Evolutionary conservation across 2,329 filamentous ascomycete genomes (phyloP).

Genomic region (Amesomyces nigricolor): DNA sequence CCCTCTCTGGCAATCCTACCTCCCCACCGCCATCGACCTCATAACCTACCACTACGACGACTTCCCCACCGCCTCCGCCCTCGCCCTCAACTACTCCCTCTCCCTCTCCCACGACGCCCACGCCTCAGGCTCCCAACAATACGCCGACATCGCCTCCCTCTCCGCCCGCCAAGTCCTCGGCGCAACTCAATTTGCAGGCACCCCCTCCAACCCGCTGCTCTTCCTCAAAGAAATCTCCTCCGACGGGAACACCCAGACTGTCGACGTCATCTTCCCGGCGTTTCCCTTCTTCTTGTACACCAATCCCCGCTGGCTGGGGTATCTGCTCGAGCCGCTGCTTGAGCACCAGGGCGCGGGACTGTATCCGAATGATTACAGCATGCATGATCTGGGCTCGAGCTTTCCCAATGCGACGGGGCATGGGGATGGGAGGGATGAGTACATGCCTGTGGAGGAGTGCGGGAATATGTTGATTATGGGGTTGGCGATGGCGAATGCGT

Average conservation of each 20-base stretch:
- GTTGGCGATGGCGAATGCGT: constrained; percentile 67
- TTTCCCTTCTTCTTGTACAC: constrained; percentile 86
- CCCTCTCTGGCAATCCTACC: constrained; percentile 75
- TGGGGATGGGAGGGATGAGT: constrained; percentile 61
- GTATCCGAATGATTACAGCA: constrained; percentile 76
- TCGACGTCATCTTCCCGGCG: constrained; percentile 81
- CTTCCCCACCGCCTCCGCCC: constrained; percentile 54
- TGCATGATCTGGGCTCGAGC: constrained; percentile 68
- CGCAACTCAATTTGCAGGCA: constrained; percentile 69
- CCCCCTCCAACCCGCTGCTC: constrained; percentile 64
- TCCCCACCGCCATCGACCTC: constrained; percentile 55
- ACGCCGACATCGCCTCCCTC: constrained; percentile 70
- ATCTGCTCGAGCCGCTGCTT: constrained; percentile 71
- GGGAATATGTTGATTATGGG: constrained; percentile 76
- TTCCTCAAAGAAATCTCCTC: constrained; percentile 85
- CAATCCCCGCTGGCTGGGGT: constrained; percentile 73
- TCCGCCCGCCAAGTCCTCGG: constrained; percentile 77
- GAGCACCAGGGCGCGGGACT: constrained; percentile 78
- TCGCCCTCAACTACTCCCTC: constrained; percentile 68
- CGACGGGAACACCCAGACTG: constrained; percentile 78
- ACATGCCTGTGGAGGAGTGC: constrained; percentile 71
- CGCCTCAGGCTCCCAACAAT: constrained; percentile 66
- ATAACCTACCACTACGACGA: constrained; percentile 72
- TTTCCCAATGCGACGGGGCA: constrained; percentile 76
- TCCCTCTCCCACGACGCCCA: constrained; percentile 67